Percentiles rank a stretch among this genome's conserved stretches.
Evolutionary conservation across 768 basidiomycete species (phyloP).

Genomic region (Trametes punicea): DNA sequence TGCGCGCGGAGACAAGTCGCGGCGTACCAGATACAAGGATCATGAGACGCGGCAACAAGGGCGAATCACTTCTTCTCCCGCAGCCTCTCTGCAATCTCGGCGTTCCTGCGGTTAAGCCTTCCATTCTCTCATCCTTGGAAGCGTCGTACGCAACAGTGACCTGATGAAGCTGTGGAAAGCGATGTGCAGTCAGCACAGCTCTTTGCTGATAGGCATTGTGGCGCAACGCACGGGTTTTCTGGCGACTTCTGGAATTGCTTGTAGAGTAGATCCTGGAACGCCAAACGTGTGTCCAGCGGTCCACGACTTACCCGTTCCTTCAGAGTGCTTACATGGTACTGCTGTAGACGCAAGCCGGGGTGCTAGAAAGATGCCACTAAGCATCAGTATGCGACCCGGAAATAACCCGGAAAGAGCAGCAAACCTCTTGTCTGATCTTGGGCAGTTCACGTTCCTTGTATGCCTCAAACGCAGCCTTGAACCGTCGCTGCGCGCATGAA

Average conservation of each 20-base stretch:
- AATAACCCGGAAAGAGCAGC: conserved; percentile 18
- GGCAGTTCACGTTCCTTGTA: conserved; percentile 88
- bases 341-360: conserved; percentile 86
- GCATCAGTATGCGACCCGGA: neutral
- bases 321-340: conserved; percentile 61
- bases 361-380: conserved; percentile 54
- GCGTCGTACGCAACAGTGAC: conserved; percentile 77
- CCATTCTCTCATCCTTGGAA: conserved; percentile 79
- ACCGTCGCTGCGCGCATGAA: conserved; percentile 85
- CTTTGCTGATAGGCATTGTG: too few species aligned
- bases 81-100: conserved; percentile 63
- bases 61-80: conserved; percentile 33
- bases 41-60: too few species aligned
- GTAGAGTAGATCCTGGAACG: conserved; percentile 68
- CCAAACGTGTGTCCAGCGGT: too few species aligned
- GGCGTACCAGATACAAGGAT: too few species aligned
- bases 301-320: too few species aligned
- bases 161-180: conserved; percentile 69
- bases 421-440: conserved; percentile 65
- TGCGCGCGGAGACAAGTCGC: too few species aligned
- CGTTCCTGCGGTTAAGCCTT: conserved; percentile 65
- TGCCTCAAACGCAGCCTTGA: conserved; percentile 91
- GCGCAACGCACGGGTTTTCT: conserved; percentile 80
- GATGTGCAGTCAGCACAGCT: neutral
- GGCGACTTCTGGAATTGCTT: conserved; percentile 97